Base-by-base conservation (phyloP, 495 filamentous ascomycete genomes). In the Friedmanniomyces endolithicus region DNA sequence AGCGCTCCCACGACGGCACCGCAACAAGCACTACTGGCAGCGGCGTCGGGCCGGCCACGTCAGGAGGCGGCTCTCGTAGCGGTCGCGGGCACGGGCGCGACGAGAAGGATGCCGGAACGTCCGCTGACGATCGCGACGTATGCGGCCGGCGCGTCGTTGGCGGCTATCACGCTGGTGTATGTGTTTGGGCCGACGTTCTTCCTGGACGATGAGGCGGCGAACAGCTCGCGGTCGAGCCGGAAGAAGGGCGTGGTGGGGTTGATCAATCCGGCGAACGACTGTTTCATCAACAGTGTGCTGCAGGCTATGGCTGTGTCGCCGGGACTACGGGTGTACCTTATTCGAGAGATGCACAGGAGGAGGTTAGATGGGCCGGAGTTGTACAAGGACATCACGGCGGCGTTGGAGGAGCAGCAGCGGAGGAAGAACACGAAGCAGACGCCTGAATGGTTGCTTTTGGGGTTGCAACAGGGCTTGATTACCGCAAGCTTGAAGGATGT, bases 211-310 rank as follows among this genome's bases (percentile, higher is more conserved):
- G 85, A 88, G 24, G 72, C 76, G 48, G 75, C 81, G 20, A 76
- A 75, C 50, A 68, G 64, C 51, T 75, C 79, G 25, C 74, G 76
- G 37, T 79, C 68, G 51, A 71, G 78, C 52, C 80, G 86, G 47
- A 94, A 90, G 70, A 90, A 88, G 66, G 86, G 86, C 56, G 84
- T 89, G 43, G 90, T 99, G 20, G 92, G 92, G 41, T 76, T 99
- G 24, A 74, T 75, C 16, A 99, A 99, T 63, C 79, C 88, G 3
- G 94, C 90, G 55, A 97, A 97, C 72, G 94, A 99, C 69, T 99
- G 92, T 74, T 99, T 97, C 73, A 96, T 99, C 73, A 99, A 99
- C 69, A 95, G 90, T 22, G 85, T 94, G 22, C 77, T 97, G 33
- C 92, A 99, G 71, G 88, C 87, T 0, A 75, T 99, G 19, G 90